A percentile compares a stretch with the other conserved stretches of the same genome.
phyloP scores from a whole-genome alignment of 139 green algal genomes.

The Picochlorum sp. region DNA sequence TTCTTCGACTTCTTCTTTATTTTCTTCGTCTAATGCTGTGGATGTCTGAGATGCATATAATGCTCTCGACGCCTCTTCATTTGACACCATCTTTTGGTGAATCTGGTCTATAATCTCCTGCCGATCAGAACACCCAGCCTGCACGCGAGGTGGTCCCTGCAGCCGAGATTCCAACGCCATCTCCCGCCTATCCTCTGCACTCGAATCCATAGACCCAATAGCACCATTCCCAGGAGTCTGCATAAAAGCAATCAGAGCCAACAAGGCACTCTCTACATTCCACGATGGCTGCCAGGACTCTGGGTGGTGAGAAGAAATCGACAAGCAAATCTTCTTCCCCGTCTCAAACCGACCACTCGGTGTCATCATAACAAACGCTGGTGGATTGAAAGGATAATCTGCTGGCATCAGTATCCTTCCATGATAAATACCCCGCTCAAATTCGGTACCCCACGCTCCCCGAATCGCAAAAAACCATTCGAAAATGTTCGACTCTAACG shows the following conservation, averaged over 20 bases:
- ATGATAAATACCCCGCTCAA: slow-evolving; percentile 96
- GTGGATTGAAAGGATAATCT: slow-evolving; percentile 98
- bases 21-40: background rate
- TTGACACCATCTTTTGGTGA: slow-evolving; percentile 64
- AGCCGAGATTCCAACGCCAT: slow-evolving; percentile 56
- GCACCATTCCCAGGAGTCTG: slow-evolving; percentile 77
- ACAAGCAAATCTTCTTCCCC: slow-evolving; percentile 83
- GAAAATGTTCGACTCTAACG: slow-evolving; percentile 91
- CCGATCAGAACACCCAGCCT: slow-evolving; percentile 28
- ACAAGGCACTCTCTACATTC: slow-evolving; percentile 87
- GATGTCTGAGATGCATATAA: slow-evolving; percentile 2
- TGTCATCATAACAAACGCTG: slow-evolving; percentile 89
- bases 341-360: slow-evolving; percentile 89
- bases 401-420: slow-evolving; percentile 91
- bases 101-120: slow-evolving; percentile 63
- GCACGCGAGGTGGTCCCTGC: no score
- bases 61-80: slow-evolving; percentile 8
- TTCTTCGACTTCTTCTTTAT: no score
- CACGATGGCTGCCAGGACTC: slow-evolving; percentile 97
- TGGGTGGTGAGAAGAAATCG: slow-evolving; percentile 92
- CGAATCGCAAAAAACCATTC: slow-evolving; percentile 97
- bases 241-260: slow-evolving; percentile 92
- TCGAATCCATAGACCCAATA: slow-evolving; percentile 80
- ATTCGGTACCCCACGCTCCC: slow-evolving; percentile 81
- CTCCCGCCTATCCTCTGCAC: slow-evolving; percentile 59